Percentiles rank a stretch among this genome's conserved stretches.
Conservation (phyloP, 192 early-diverging fungal species). For the Entophlyctis luteolus region DNA sequence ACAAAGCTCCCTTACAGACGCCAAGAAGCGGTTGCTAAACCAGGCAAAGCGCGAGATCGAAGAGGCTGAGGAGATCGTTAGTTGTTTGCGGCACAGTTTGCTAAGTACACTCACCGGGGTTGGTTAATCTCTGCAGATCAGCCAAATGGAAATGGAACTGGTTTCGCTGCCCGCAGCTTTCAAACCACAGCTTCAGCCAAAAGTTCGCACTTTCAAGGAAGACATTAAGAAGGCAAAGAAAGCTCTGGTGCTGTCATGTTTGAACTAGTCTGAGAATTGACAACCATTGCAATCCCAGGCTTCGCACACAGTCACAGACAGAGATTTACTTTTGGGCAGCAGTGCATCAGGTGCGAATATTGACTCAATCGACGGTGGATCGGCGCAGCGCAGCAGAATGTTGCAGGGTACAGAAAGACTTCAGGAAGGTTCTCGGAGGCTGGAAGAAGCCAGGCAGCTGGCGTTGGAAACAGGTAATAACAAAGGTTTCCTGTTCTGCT, state of each 20-base stretch:
- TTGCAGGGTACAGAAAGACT: conserved; percentile 83
- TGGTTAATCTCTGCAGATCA: conserved; percentile 46
- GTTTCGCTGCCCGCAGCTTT: conserved; percentile 62
- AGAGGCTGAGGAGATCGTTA: conserved; percentile 86
- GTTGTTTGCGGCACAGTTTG: neutral
- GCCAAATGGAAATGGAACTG: conserved; percentile 93
- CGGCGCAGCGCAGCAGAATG: conserved; percentile 74
- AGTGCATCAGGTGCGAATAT: conserved; percentile 21
- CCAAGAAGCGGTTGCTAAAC: conserved; percentile 69
- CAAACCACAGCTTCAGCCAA: conserved; percentile 64
- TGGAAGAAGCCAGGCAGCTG: conserved; percentile 83
- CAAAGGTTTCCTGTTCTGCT: neutral
- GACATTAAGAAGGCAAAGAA: conserved; percentile 75
- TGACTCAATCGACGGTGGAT: conserved; percentile 38
- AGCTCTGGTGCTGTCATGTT: conserved; percentile 59
- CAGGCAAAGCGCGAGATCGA: conserved; percentile 80
- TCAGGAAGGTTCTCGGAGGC: conserved; percentile 66
- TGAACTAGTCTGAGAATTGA: neutral
- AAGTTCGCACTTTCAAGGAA: conserved; percentile 68
- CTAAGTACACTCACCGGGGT: neutral
- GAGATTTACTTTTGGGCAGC: conserved; percentile 44
- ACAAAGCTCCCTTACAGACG: conserved; percentile 63
- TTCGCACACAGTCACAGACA: no score
- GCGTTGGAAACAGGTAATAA: conserved; percentile 79
- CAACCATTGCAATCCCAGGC: neutral